These are phyloP conservation scores for Cymodocea nodosa DNA, from an alignment of 116 monocot genomes.

Conservation along the genomic window DNA sequence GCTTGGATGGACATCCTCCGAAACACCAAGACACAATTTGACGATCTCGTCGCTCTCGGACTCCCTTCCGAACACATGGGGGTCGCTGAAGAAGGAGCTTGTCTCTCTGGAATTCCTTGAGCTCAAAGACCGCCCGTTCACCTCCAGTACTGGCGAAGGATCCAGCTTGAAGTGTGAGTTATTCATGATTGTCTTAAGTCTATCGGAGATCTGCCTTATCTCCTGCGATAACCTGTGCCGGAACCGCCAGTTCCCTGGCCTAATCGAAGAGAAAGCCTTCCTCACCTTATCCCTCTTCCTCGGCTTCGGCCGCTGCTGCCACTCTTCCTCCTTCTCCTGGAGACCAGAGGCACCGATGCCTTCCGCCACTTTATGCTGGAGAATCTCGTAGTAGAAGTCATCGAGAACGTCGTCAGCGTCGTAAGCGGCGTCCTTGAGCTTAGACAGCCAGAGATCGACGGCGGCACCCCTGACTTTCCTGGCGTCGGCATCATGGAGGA, in stretches of 20 bases:
- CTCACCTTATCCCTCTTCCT: constrained; percentile 4
- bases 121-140: too few relatives aligned
- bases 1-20: not conserved
- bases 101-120: not conserved
- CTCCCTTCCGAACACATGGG: constrained; percentile 8
- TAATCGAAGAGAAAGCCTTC: not conserved
- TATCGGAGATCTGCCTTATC: not conserved
- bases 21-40: not conserved
- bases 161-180: not conserved
- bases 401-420: constrained; percentile 5
- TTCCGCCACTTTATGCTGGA: not conserved
- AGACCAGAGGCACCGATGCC: not conserved
- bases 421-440: constrained; percentile 3
- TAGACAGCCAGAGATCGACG: not conserved
- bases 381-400: constrained; percentile 1
- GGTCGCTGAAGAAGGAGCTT: constrained; percentile 1
- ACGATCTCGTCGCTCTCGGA: constrained; percentile 12
- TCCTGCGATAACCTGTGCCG: not conserved
- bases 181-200: not conserved
- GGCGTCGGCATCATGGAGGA: constrained; percentile 3
- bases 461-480: not conserved
- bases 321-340: not conserved
- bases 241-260: not conserved
- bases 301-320: not conserved
- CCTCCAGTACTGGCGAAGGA: not conserved